Conservation (phyloP, 768 basidiomycete genomes). For the Boletellus ananas region DNA sequence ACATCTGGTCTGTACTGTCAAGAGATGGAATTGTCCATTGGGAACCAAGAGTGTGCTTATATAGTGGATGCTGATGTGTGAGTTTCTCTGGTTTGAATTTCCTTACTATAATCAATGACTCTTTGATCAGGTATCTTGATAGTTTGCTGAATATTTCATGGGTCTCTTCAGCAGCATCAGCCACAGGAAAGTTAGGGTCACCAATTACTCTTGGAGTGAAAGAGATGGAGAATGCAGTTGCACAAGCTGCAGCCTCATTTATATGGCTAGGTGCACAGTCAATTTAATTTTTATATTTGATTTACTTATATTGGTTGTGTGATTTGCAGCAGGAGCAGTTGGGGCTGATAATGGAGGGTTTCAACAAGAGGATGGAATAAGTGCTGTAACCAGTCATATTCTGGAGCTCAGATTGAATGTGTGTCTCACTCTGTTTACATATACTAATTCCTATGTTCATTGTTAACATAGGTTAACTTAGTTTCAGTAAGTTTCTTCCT, state of each 20-base stretch:
- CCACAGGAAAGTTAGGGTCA: background rate
- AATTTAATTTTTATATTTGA: background rate
- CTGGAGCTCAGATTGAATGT: conserved; percentile 1
- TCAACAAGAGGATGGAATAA: background rate
- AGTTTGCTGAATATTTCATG: background rate
- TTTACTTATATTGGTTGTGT: background rate
- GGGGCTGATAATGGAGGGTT: background rate
- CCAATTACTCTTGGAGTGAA: background rate
- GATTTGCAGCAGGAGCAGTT: background rate
- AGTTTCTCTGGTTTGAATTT: too few relatives aligned
- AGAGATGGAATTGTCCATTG: background rate
- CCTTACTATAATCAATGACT: too few relatives aligned
- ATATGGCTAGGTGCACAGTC: conserved; percentile 7
- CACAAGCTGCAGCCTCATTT: background rate
- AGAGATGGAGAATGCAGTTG: conserved; percentile 6
- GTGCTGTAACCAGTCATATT: background rate
- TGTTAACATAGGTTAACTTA: too few relatives aligned
- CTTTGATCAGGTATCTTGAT: conserved; percentile 5
- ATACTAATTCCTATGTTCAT: too few relatives aligned
- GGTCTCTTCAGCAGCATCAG: background rate
- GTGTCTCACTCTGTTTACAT: too few relatives aligned
- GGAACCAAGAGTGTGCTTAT: background rate
- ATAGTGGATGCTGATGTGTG: background rate
- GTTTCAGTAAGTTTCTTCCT: too few relatives aligned
- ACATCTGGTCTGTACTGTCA: too few relatives aligned